These are phyloP conservation scores for Stachybotrys elegans DNA, from an alignment of 2,329 filamentous ascomycete species.

Conservation along the genomic window DNA sequence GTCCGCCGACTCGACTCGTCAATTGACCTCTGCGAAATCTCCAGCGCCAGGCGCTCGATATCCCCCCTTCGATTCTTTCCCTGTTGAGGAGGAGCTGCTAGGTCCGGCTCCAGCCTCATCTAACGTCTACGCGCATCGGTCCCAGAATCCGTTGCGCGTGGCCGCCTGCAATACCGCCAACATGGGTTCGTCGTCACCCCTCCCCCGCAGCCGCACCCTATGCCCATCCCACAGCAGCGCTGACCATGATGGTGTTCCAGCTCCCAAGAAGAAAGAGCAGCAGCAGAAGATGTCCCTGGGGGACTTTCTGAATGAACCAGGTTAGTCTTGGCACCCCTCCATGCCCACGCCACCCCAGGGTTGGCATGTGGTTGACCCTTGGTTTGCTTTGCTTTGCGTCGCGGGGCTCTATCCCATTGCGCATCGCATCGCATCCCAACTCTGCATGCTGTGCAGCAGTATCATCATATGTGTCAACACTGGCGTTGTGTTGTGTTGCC, in stretches of 20 bases:
- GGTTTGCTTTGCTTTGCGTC: too few species aligned
- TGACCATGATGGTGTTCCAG: constrained; percentile 39
- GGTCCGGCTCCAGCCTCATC: constrained; percentile 23
- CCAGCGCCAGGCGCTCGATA: constrained; percentile 10
- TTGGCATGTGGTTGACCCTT: too few species aligned
- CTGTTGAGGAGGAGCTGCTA: constrained; percentile 19
- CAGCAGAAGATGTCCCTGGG: constrained; percentile 95
- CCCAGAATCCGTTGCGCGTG: constrained; percentile 40
- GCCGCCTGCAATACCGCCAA: constrained; percentile 50
- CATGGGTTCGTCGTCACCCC: constrained; percentile 47
- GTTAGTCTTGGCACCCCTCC: constrained; percentile 50
- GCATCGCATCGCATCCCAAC: constrained; percentile 12
- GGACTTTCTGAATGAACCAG: constrained; percentile 88
- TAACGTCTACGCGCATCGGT: constrained; percentile 34
- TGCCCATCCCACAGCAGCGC: constrained; percentile 5
- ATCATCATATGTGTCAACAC: too few species aligned
- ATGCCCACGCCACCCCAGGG: constrained; percentile 17
- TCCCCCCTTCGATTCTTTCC: constrained; percentile 4
- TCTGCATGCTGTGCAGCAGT: constrained; percentile 21
- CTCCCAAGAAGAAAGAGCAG: constrained; percentile 90
- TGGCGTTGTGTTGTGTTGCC: too few species aligned
- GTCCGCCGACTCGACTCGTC: constrained; percentile 11
- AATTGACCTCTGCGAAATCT: constrained; percentile 9
- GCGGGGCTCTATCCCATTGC: too few species aligned
- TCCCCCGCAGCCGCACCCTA: not conserved